Percentiles rank a stretch among this genome's conserved stretches.
phyloP scores from a whole-genome alignment of 768 basidiomycete genomes.

The Psilocybe subaeruginosa region DNA sequence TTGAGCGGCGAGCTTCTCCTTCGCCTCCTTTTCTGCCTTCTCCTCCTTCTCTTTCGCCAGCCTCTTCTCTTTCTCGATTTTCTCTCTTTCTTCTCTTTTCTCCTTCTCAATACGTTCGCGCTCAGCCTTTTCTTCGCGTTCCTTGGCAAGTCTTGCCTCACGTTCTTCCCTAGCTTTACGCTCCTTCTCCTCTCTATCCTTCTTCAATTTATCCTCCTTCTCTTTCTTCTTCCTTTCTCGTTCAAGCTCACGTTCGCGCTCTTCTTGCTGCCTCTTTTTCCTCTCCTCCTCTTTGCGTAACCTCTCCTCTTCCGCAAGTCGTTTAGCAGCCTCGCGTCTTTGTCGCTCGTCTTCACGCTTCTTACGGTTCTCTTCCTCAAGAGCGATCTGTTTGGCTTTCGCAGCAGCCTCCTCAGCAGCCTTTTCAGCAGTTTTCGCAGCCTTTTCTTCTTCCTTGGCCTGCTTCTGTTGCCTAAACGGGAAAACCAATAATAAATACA shows the following conservation, averaged over 20 bases:
- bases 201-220: conserved; percentile 70
- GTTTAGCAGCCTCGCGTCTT: conserved; percentile 74
- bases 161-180: conserved; percentile 70
- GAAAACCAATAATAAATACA: conserved; percentile 11
- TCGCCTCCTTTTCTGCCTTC: conserved; percentile 32
- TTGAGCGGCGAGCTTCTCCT: conserved; percentile 36
- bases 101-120: conserved; percentile 47
- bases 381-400: conserved; percentile 74
- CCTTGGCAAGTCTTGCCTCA: conserved; percentile 65
- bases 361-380: conserved; percentile 81
- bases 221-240: conserved; percentile 75
- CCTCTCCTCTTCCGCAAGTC: conserved; percentile 83
- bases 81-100: conserved; percentile 43
- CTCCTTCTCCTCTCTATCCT: conserved; percentile 77
- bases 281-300: conserved; percentile 82
- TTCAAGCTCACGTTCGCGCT: conserved; percentile 80
- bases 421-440: conserved; percentile 80
- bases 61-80: conserved; percentile 42
- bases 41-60: conserved; percentile 34
- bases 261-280: conserved; percentile 75
- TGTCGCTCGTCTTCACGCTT: conserved; percentile 87
- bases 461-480: conserved; percentile 79
- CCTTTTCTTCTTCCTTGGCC: conserved; percentile 91
- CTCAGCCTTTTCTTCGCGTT: conserved; percentile 57
- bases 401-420: conserved; percentile 83